These are phyloP conservation scores for Cenococcum geophilum DNA, from an alignment of 495 filamentous ascomycete genomes.

Conservation along the genomic window DNA sequence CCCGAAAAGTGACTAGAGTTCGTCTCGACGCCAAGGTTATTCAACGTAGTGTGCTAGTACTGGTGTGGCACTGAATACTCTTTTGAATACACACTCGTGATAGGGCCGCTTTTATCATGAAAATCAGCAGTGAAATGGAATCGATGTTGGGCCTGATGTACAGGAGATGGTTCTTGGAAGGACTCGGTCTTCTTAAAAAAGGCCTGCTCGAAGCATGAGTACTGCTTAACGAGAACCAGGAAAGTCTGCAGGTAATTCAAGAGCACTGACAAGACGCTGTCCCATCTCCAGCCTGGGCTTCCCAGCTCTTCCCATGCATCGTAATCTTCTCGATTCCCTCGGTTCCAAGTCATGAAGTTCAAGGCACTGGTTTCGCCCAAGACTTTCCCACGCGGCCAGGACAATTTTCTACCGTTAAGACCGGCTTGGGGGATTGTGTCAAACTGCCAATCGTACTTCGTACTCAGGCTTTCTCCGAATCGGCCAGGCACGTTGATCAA, in stretches of 20 bases:
- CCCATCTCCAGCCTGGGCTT: slow-evolving; percentile 24
- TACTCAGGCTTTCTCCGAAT: slow-evolving; percentile 41
- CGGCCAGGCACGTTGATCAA: slow-evolving; percentile 42
- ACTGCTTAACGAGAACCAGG: neutral
- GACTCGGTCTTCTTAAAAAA: slow-evolving; percentile 47
- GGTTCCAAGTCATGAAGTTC: slow-evolving; percentile 54
- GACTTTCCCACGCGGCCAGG: slow-evolving; percentile 39
- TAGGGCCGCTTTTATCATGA: slow-evolving; percentile 43
- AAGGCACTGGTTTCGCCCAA: slow-evolving; percentile 44
- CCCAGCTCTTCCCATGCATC: slow-evolving; percentile 26
- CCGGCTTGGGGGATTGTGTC: slow-evolving; percentile 40
- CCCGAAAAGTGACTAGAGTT: slow-evolving; percentile 42
- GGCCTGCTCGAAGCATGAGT: slow-evolving; percentile 33
- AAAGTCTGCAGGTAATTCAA: neutral
- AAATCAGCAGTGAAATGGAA: slow-evolving; percentile 31
- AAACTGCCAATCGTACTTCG: slow-evolving; percentile 45
- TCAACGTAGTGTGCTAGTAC: slow-evolving; percentile 46
- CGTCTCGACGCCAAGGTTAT: slow-evolving; percentile 40
- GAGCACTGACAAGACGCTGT: slow-evolving; percentile 14
- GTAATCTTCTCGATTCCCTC: slow-evolving; percentile 41
- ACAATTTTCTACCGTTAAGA: slow-evolving; percentile 36
- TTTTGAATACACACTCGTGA: slow-evolving; percentile 42
- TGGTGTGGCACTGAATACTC: slow-evolving; percentile 43
- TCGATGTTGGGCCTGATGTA: slow-evolving; percentile 34
- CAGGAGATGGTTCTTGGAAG: slow-evolving; percentile 41